These are phyloP conservation scores for Dryas drummondii DNA, from an alignment of 306 rosid species.

Conservation along the genomic window DNA sequence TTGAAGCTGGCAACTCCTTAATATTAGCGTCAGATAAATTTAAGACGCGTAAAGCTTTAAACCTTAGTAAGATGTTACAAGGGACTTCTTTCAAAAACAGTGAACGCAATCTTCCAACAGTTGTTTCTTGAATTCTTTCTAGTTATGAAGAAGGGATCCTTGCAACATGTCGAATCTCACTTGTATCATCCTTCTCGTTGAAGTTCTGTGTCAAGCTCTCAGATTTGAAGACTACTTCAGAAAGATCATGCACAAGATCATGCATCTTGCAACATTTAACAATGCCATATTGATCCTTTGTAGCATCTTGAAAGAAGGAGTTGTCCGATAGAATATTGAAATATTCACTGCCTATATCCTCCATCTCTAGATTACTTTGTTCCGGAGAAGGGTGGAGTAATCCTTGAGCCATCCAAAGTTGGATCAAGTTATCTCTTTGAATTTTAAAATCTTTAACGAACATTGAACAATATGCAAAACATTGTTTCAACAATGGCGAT, in stretches of 20 bases:
- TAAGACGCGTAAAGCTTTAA: not conserved
- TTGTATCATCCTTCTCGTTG: not conserved
- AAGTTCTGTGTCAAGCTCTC: not conserved
- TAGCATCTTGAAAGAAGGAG: not conserved
- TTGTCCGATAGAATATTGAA: not conserved
- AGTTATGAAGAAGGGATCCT: not conserved
- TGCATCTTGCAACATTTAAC: not conserved
- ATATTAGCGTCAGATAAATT: not conserved
- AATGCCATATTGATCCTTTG: not conserved
- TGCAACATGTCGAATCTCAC: conserved; percentile 11
- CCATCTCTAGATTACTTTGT: not conserved
- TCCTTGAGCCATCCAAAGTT: conserved; percentile 27
- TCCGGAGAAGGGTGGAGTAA: not conserved
- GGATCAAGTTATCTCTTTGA: not conserved
- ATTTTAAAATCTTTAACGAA: not conserved
- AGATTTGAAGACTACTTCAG: not conserved
- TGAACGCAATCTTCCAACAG: not conserved
- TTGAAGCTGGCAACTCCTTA: conserved; percentile 3
- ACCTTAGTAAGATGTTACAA: not conserved
- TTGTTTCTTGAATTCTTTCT: not conserved
- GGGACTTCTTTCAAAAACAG: not conserved
- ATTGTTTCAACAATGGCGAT: conserved; percentile 6
- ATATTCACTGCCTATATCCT: conserved; percentile 11
- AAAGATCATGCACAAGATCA: conserved; percentile 12
- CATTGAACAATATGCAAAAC: conserved; percentile 27